These are phyloP conservation scores for Globisporangium parvum DNA, from an alignment of 352 stramenopile species.

Conservation along the genomic window DNA sequence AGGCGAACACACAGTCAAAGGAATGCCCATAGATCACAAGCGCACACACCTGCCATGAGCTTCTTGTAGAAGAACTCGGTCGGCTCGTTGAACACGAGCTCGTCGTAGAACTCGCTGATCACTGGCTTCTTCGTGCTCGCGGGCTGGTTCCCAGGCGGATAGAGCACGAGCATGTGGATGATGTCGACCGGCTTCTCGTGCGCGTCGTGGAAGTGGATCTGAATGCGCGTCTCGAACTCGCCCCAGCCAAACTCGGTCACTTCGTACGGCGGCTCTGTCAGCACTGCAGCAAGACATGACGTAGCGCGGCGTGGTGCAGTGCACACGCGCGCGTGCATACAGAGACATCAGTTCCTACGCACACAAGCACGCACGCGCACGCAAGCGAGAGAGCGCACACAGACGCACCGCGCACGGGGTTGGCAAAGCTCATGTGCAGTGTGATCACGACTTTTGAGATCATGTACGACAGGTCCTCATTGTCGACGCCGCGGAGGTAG, in stretches of 20 bases:
- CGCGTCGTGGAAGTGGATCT: constrained; percentile 95
- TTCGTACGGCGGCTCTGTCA: constrained; percentile 94
- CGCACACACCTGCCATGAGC: constrained; percentile 54
- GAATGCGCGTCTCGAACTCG: constrained; percentile 96
- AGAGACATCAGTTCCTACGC: neutral
- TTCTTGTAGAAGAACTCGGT: constrained; percentile 94
- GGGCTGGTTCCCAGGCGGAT: constrained; percentile 78
- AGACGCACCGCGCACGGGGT: constrained; percentile 79
- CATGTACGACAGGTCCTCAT: constrained; percentile 93
- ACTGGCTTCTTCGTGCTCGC: constrained; percentile 92
- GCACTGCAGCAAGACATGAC: constrained; percentile 42
- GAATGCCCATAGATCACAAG: neutral
- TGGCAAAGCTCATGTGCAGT: constrained; percentile 94
- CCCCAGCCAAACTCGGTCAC: constrained; percentile 96
- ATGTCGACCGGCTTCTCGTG: constrained; percentile 90
- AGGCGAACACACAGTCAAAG: no score
- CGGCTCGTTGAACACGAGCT: constrained; percentile 98
- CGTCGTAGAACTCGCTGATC: constrained; percentile 95
- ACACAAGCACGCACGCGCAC: neutral
- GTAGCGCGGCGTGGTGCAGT: no score
- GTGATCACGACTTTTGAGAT: constrained; percentile 97
- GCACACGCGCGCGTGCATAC: neutral
- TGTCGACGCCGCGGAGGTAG: constrained; percentile 90
- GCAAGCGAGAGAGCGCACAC: neutral
- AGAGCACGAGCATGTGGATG: constrained; percentile 84